phyloP scores from a whole-genome alignment of 2,329 filamentous ascomycete species.

The Aureobasidium sp. region DNA sequence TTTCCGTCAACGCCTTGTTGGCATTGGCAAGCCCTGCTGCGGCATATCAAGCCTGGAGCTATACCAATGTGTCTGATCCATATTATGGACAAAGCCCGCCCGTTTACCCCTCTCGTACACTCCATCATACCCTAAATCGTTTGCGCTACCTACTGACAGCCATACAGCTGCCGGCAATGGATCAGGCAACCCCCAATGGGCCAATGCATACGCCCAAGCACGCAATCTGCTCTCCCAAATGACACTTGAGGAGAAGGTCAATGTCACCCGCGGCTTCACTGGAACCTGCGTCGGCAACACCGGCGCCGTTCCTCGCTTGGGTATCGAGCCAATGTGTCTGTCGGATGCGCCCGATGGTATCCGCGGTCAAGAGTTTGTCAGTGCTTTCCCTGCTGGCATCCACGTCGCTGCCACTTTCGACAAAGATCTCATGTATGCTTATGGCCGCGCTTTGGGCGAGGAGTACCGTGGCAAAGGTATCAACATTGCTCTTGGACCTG shows the following conservation, averaged over 20 bases:
- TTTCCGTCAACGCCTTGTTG: background rate
- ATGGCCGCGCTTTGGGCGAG: constrained; percentile 46
- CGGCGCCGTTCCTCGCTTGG: constrained; percentile 61
- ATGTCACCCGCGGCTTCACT: constrained; percentile 26
- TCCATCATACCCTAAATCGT: background rate
- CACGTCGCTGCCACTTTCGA: constrained; percentile 49
- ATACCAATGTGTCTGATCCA: constrained; percentile 17
- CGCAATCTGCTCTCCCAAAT: constrained; percentile 26
- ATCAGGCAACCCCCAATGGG: constrained; percentile 22
- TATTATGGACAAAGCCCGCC: constrained; percentile 26
- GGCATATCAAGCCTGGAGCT: constrained; percentile 12
- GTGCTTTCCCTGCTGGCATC: constrained; percentile 73
- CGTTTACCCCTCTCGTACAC: constrained; percentile 26
- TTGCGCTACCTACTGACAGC: background rate
- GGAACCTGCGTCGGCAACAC: constrained; percentile 64
- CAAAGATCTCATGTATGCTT: constrained; percentile 44
- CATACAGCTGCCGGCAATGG: constrained; percentile 19
- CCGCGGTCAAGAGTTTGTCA: constrained; percentile 65
- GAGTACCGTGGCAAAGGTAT: constrained; percentile 28
- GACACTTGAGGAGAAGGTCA: constrained; percentile 30
- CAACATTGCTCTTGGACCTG: constrained; percentile 21
- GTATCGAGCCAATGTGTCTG: constrained; percentile 64
- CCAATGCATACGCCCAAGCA: constrained; percentile 27
- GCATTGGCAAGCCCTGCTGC: background rate
- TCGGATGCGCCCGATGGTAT: constrained; percentile 68